Percentiles rank a stretch among this genome's conserved stretches.
Evolutionary conservation across 2,329 filamentous ascomycete species (phyloP).

Genomic region (Thelonectria discophora): DNA sequence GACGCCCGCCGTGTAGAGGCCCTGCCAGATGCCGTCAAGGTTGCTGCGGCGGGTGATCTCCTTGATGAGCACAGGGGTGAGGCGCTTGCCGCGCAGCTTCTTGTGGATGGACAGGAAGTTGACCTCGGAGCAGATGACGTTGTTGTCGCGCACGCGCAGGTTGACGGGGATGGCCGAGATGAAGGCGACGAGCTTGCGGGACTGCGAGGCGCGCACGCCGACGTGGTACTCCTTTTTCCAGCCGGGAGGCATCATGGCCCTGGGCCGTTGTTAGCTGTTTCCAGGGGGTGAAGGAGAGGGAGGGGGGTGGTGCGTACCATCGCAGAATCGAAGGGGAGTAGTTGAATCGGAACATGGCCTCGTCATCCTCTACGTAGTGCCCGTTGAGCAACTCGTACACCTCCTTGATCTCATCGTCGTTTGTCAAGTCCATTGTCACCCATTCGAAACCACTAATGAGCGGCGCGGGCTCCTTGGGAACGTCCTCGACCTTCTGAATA

Average conservation of each 20-base stretch:
- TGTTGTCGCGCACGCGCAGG: slow-evolving; percentile 79
- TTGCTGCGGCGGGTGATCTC: slow-evolving; percentile 96
- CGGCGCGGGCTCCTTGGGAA: slow-evolving; percentile 78
- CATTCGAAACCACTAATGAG: slow-evolving; percentile 90
- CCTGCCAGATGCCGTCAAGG: slow-evolving; percentile 86
- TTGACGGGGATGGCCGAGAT: slow-evolving; percentile 92
- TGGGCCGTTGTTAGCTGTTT: slow-evolving; percentile 47
- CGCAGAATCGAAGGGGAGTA: slow-evolving; percentile 90
- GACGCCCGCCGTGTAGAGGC: slow-evolving; percentile 93
- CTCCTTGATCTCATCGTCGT: slow-evolving; percentile 83
- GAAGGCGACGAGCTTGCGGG: slow-evolving; percentile 89
- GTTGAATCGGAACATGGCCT: slow-evolving; percentile 97
- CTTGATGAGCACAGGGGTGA: slow-evolving; percentile 95
- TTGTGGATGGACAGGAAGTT: slow-evolving; percentile 99
- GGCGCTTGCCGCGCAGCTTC: slow-evolving; percentile 91
- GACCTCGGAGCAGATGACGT: slow-evolving; percentile 85
- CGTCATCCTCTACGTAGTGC: slow-evolving; percentile 97
- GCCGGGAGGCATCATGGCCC: slow-evolving; percentile 92
- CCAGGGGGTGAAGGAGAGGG: not conserved
- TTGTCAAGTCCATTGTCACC: slow-evolving; percentile 86
- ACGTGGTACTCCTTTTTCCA: slow-evolving; percentile 97
- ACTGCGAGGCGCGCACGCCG: slow-evolving; percentile 85
- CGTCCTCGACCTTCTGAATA: slow-evolving; percentile 78
- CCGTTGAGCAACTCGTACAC: slow-evolving; percentile 90
- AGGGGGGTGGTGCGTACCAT: slow-evolving; percentile 66